Conservation (phyloP, 2,329 filamentous ascomycete species). For the Phyllosticta capitalensis region DNA sequence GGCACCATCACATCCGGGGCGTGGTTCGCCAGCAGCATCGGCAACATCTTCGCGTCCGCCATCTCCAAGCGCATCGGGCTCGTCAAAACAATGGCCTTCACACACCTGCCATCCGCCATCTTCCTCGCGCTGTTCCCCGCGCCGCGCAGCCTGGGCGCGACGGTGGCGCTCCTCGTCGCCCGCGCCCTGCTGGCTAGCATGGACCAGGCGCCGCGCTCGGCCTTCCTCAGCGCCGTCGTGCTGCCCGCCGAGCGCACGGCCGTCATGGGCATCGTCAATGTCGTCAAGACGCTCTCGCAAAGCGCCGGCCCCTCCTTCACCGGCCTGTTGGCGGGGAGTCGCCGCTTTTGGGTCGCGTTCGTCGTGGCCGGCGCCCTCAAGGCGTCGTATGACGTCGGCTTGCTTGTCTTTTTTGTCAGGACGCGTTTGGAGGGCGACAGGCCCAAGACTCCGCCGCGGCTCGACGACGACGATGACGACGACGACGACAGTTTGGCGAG, state of each 20-base stretch:
- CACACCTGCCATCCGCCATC: conserved; percentile 27
- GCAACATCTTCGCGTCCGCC: conserved; percentile 46
- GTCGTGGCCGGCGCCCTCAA: conserved; percentile 28
- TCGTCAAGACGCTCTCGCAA: conserved; percentile 27
- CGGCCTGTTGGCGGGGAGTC: conserved; percentile 24
- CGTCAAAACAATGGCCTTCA: conserved; percentile 35
- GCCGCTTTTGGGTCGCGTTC: conserved; percentile 31
- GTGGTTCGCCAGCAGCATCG: conserved; percentile 32
- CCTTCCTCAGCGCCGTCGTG: conserved; percentile 26
- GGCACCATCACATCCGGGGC: conserved; percentile 45
- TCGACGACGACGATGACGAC: background rate
- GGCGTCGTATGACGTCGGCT: conserved; percentile 25
- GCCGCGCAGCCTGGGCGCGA: conserved; percentile 13
- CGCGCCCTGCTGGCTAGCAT: conserved; percentile 26
- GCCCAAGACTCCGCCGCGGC: background rate
- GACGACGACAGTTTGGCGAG: background rate
- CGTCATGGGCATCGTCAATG: conserved; percentile 32
- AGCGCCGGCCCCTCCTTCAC: conserved; percentile 24
- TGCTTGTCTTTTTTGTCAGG: conserved; percentile 27
- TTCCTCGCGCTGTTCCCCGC: conserved; percentile 24
- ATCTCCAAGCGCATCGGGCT: conserved; percentile 55
- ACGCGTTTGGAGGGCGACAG: conserved; percentile 14
- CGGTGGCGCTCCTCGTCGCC: conserved; percentile 23
- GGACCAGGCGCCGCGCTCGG: conserved; percentile 29
- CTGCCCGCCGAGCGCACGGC: conserved; percentile 27